Evolutionary conservation across 2,329 filamentous ascomycete species (phyloP), one percentile per base, ranked within the genome.

Genomic region (Cephalotrichum gorgonifer): DNA sequence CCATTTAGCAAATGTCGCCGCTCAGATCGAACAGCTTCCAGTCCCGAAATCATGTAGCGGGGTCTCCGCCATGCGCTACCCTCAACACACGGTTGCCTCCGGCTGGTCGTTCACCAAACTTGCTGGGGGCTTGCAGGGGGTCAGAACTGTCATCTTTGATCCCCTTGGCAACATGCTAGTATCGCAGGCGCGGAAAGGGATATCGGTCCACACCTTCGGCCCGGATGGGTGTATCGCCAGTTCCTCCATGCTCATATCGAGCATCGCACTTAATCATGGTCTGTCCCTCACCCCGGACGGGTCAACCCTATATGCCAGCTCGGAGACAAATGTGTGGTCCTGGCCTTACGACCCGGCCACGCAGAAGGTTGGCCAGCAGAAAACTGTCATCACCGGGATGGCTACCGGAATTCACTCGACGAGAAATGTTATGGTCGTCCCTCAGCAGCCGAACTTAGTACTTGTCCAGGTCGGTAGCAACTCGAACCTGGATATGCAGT

Each of bases 341-440:
- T 84, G 78, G 76, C 62, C 64, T 28, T 85, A 85, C 56, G 69
- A 82, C 57, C 59, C 74, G 4, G 59, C 61, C 6, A 64, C 69
- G 6, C 64, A 67, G 47, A 72, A 71, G 12, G 70, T 72, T 43
- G 65, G 65, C 44, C 64, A 64, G 51, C 68, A 72, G 51, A 64
- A 64, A 56, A 64, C 64, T 2, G 59, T 67, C 20, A 57, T 70
- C 17, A 57, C 54, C 41, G 62, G 62, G 50, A 70, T 70, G 59
- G 62, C 63, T 48, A 58, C 63, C 12, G 65, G 64, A 9, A 61
- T 66, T 33, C 68, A 70, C 56, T 65, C 63, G 23, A 67, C 67
- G 1, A 56, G 67, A 20, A 64, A 62, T 35, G 47, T 70, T 15
- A 51, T 64, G 20, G 62, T 69, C 4, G 61, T 64, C 11, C 59